Evolutionary conservation across 768 basidiomycete species (phyloP), one percentile per base, ranked within the genome.

Genomic region (Solioccasus polychromus): DNA sequence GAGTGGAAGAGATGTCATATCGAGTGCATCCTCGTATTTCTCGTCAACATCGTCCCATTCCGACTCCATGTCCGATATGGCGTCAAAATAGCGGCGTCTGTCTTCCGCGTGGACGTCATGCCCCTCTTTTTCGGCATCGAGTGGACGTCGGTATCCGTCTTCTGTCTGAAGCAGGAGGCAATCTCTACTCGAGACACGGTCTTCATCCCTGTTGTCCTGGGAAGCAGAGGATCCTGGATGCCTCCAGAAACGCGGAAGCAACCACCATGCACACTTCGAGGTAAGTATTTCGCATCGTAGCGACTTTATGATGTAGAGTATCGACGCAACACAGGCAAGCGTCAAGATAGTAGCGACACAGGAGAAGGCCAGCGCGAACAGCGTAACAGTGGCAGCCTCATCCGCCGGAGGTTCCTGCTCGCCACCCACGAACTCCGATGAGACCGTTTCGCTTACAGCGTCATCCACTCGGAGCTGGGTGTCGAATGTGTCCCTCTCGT

Each of bases 11-110:
- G 58, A 58, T 6, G 53, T 64, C 34, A 39, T 44, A 29, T 67
- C 65, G 7, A 65, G 44, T 7, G 61, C 63, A 37, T 65, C 63
- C 18, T 63, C 58, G 39, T 54, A 67, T n/a, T 63, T 66, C 47
- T 59, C 60, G 22, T 63, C 63, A 9, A 37, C 11, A 25, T 63
- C 62, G 29, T 58, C 62, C 42, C 15, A 44, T n/a, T 63, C 63
- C 18, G 56, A 57, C 8, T 52, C 61, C 7, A 47, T 39, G 34
- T 62, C 62, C 20, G 58, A 51, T 2, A 41, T 32, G 10, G 39
- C 44, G 48, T 61, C 46, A 10, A 32, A 24, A 44, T 39, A 32
- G 36, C 46, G 18, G 26, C 18, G 34, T 23, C 25, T 53, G 26
- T 45, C 47, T 38, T 51, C 35, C 5, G 15, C 14, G 12, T 15